Evolutionary conservation across 345 rosid species (phyloP), one percentile per base, ranked within the genome.

Genomic region (Euphorbia lathyris): DNA sequence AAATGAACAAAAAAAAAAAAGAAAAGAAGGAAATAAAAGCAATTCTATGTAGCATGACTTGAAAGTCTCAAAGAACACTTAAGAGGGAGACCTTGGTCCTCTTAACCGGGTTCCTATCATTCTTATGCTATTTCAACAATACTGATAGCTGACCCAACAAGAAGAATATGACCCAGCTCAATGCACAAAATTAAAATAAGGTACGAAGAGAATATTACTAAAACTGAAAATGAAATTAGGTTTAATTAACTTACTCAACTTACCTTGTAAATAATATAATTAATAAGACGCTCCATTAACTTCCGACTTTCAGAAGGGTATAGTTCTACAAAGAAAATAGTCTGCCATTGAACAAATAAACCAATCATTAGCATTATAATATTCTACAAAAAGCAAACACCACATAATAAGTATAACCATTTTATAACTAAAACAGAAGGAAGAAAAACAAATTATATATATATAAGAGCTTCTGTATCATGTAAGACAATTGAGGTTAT

Each of bases 181-280:
- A 36, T 30, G 66, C 55, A 58, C 42, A 22, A 10, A 14, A 56
- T 42, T 56, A 16, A 45, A 43, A 56, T 55, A 65, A 38, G 36
- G 38, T 14, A 32, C 43, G n/a, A 59, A 10, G 6, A 4, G 52
- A 30, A 0, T 26, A 26, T 40, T 61, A 27, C 47, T 5, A 52
- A 7, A 0, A 55, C 11, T 0, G 20, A 20, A 38, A 45, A 68
- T 30, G n/a, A 45, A 65, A 65, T 57, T 43, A 30, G 27, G 29
- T 70, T 12, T 34, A 52, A 43, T 7, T 38, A 3, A 58, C 40
- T 30, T 22, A 26, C 32, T 51, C 42, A 50, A 72, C 51, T 70
- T 81, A 95, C 99, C 99, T 95, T 95, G 82, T 95, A 95, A 65
- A 90, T 84, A 81, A 90, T 88, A 86, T 95, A 95, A 77, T 95